A percentile compares a stretch with the other conserved stretches of the same genome.
Conservation (phyloP, 2,329 filamentous ascomycete species). For the Phyllosticta citriasiana region DNA sequence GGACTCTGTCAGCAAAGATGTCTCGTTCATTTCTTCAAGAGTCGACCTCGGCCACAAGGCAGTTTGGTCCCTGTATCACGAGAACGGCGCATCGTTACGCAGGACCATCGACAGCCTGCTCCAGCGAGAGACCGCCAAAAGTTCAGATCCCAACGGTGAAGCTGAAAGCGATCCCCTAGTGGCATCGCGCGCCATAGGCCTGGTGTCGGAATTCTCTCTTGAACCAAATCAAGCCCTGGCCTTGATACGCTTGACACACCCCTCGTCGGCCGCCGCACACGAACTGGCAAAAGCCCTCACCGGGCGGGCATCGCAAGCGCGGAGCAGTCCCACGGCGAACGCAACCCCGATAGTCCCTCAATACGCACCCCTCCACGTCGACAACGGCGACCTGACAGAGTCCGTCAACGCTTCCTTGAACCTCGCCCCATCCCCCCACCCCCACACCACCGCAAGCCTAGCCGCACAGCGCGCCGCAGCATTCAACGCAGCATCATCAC, state of each 20-base stretch:
- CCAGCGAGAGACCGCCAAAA: constrained; percentile 31
- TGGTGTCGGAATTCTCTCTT: constrained; percentile 46
- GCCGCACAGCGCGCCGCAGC: constrained; percentile 40
- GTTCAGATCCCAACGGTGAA: constrained; percentile 11
- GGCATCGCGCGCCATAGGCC: constrained; percentile 41
- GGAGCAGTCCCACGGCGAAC: constrained; percentile 24
- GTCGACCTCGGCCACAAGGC: constrained; percentile 36
- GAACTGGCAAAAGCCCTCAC: constrained; percentile 49
- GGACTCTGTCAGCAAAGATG: constrained; percentile 46
- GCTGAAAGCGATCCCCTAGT: constrained; percentile 34
- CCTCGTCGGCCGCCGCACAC: constrained; percentile 47
- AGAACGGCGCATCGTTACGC: constrained; percentile 45
- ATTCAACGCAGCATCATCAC: constrained; percentile 47
- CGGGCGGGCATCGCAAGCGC: constrained; percentile 20
- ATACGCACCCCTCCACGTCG: constrained; percentile 30
- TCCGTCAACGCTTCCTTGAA: constrained; percentile 18
- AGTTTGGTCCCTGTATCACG: constrained; percentile 50
- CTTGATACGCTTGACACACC: constrained; percentile 47
- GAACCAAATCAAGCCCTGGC: constrained; percentile 39
- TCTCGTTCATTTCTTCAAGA: constrained; percentile 50
- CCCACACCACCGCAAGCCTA: constrained; percentile 33
- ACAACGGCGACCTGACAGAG: constrained; percentile 21
- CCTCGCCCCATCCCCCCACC: constrained; percentile 18
- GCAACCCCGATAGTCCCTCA: constrained; percentile 38
- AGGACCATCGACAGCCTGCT: constrained; percentile 47